phyloP scores from a whole-genome alignment of 345 rosid genomes.

The Cardamine occulta region DNA sequence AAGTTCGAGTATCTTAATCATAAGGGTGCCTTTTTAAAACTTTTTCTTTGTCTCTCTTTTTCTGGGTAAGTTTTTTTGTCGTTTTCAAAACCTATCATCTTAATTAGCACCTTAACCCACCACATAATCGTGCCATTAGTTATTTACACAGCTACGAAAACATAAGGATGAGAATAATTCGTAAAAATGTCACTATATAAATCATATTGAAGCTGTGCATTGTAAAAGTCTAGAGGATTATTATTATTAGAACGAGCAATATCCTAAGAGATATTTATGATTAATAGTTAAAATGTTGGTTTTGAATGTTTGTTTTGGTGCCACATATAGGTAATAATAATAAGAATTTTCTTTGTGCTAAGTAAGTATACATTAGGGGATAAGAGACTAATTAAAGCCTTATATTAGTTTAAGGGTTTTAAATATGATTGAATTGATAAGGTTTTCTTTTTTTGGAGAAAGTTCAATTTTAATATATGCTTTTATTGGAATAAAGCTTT shows the following conservation, averaged over 20 bases:
- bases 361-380: background rate
- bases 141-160: slow-evolving; percentile 8
- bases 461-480: background rate
- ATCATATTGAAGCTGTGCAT: background rate
- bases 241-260: background rate
- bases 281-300: background rate
- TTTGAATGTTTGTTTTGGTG: background rate
- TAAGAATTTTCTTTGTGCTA: background rate
- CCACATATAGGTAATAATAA: background rate
- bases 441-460: background rate
- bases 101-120: slow-evolving; percentile 12
- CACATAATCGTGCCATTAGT: slow-evolving; percentile 21
- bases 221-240: background rate
- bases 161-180: background rate
- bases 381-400: background rate
- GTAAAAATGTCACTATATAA: background rate
- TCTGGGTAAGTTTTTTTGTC: slow-evolving; percentile 28
- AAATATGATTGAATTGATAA: background rate
- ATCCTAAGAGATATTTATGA: background rate
- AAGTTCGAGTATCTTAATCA: slow-evolving; percentile 38
- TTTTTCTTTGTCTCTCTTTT: slow-evolving; percentile 26
- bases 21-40: slow-evolving; percentile 37
- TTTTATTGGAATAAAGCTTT: background rate
- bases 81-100: slow-evolving; percentile 24
- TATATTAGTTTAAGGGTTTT: background rate